Base-by-base conservation (phyloP, 768 basidiomycete genomes). In the Pholiota conissans region DNA sequence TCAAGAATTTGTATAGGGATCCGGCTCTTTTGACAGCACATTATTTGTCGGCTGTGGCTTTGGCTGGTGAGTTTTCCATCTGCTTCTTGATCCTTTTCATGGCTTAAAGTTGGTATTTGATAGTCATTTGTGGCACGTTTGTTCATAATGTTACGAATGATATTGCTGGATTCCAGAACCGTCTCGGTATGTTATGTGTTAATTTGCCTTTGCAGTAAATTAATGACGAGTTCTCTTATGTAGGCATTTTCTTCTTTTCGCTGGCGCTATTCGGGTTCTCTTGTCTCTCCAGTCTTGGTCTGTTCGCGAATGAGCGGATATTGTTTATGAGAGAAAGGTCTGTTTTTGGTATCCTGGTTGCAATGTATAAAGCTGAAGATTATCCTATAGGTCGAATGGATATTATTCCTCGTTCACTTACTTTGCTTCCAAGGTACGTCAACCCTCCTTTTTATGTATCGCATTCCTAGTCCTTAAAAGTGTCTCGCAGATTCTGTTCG, bases 251-350 rank as follows among this genome's bases (percentile, higher is more conserved):
- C 84, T 95, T 99, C 79, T 99, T 99, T 75, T 89, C 94, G 3
- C 78, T 99, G n/a, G 88, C 95, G 1, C 77, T 99, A 8, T 98
- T 99, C 63, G 97, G 95, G 2, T 98, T 99, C 75, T 96, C 96
- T 4, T 96, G 94, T 68, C 74, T 99, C 55, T 95, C 95, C 9
- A 98, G 95, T 54, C 76, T 99, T 50, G 91, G 93, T 3, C 74
- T 97, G 49, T 98, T 99, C 68, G 92, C 97, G 5, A 94, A 93
- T 63, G 97, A 99, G 67, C 84, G 97, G 42, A 87, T 98, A 57
- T 74, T 99, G 49, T 99, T 98, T 77, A 98, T 98, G 86, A 87
- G 97, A n/a, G 97, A 99, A 73, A 82, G 96, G 91, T 95, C 61
- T 40, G 81, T 65, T 8, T 20, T 24, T 26, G 28, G 53, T 11